Percentiles rank a stretch among this genome's conserved stretches.
Evolutionary conservation across 371 early-diverging fungal genomes (phyloP).

Genomic region (Entomophthora muscae): DNA sequence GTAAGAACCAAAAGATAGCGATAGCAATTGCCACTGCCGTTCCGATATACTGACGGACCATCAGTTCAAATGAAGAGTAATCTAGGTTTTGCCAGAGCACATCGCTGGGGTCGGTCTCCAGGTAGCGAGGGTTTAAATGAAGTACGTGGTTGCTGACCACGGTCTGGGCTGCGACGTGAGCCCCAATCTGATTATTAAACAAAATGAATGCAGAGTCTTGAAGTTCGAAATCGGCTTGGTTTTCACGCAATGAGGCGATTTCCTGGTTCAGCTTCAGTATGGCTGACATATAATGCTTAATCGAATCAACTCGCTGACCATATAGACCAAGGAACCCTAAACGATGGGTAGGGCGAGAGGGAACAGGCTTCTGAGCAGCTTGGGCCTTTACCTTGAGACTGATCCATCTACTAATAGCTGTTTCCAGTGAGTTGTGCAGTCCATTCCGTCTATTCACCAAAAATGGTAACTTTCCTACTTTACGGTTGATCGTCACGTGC

Average conservation of each 20-base stretch:
- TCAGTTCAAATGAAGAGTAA: constrained; percentile 31
- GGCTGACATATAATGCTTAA: constrained; percentile 15
- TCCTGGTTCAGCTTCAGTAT: constrained; percentile 13
- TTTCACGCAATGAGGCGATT: constrained; percentile 9
- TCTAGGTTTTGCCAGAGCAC: constrained; percentile 67
- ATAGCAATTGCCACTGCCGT: constrained; percentile 26
- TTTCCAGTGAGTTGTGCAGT: constrained; percentile 19
- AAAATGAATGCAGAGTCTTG: constrained; percentile 51
- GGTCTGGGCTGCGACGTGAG: constrained; percentile 64
- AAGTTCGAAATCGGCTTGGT: neutral
- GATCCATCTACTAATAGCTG: constrained; percentile 13
- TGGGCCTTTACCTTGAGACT: constrained; percentile 10
- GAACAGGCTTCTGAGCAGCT: constrained; percentile 4
- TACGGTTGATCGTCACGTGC: constrained; percentile 1
- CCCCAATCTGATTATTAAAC: constrained; percentile 59
- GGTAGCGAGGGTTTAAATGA: constrained; percentile 41
- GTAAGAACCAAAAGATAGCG: constrained; percentile 52
- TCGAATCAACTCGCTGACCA: constrained; percentile 21
- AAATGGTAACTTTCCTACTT: constrained; percentile 21
- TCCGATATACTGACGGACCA: constrained; percentile 32
- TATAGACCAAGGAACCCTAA: constrained; percentile 16
- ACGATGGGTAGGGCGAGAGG: constrained; percentile 15
- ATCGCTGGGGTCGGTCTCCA: constrained; percentile 55
- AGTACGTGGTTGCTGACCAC: constrained; percentile 44
- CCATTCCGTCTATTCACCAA: constrained; percentile 33